Conservation (phyloP, 345 rosid genomes). For the Pelargonium nanum region DNA sequence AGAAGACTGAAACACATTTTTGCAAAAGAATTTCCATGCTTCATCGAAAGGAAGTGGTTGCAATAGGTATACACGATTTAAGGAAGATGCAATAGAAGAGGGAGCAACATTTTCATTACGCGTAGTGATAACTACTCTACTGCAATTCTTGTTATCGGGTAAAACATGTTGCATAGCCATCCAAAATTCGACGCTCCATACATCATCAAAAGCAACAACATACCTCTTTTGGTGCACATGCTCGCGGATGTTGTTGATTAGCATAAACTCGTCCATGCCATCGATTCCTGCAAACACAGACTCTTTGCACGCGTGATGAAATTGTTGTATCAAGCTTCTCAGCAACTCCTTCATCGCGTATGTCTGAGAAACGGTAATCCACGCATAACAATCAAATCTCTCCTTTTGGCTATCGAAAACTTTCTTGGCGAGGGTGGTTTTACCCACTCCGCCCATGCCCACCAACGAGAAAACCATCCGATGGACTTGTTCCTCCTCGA, state of each 20-base stretch:
- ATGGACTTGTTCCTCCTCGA: not conserved
- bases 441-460: constrained; percentile 9
- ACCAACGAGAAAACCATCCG: too few relatives aligned
- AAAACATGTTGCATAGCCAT: constrained; percentile 2
- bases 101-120: not conserved
- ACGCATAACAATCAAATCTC: constrained; percentile 7
- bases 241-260: not conserved
- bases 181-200: constrained; percentile 6
- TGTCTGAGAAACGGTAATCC: constrained; percentile 1
- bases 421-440: constrained; percentile 9
- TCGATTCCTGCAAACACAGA: not conserved
- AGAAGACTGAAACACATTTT: not conserved
- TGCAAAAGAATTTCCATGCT: constrained; percentile 4
- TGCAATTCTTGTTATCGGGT: not conserved
- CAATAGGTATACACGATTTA: not conserved
- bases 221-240: not conserved
- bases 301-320: not conserved
- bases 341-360: not conserved
- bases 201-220: too few relatives aligned
- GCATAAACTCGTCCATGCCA: not conserved
- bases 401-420: not conserved
- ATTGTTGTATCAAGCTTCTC: not conserved
- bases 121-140: constrained; percentile 5
- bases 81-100: not conserved
- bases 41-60: not conserved